These are phyloP conservation scores for Aspergillus fischeri DNA, from an alignment of 2,329 filamentous ascomycete species.

Conservation along the genomic window DNA sequence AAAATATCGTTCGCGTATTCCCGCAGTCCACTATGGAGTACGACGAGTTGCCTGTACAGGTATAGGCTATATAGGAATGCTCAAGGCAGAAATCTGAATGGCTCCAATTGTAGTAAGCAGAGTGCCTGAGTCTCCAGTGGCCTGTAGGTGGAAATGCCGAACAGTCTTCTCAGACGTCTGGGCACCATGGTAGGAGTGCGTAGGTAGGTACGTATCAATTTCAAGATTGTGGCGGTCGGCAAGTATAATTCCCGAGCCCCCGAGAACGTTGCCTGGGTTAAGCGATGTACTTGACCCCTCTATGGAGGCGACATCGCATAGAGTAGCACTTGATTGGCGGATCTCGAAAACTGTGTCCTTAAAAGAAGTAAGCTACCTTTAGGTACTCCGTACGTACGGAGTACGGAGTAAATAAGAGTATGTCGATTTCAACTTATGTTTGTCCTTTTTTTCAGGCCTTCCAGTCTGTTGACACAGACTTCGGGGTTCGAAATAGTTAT, in stretches of 20 bases:
- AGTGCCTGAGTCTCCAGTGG: too few relatives aligned
- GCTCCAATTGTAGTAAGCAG: not conserved
- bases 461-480: not conserved
- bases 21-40: not conserved
- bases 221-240: not conserved
- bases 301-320: not conserved
- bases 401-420: not conserved
- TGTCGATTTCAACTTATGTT: not conserved
- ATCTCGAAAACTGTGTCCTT: not conserved
- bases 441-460: too few relatives aligned
- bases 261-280: not conserved
- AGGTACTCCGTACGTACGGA: not conserved
- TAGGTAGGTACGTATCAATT: not conserved
- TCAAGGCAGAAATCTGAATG: not conserved
- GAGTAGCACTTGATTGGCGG: not conserved
- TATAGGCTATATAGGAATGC: too few relatives aligned
- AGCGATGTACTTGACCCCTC: too few relatives aligned
- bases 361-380: not conserved
- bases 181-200: too few relatives aligned
- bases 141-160: not conserved
- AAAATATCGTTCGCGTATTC: not conserved
- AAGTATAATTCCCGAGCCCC: not conserved
- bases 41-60: too few relatives aligned
- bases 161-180: not conserved
- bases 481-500: not conserved